Percentiles rank a stretch among this genome's conserved stretches.
These are phyloP conservation scores for Xylariaceae sp. DNA, from an alignment of 2,329 filamentous ascomycete genomes.

Conservation along the genomic window DNA sequence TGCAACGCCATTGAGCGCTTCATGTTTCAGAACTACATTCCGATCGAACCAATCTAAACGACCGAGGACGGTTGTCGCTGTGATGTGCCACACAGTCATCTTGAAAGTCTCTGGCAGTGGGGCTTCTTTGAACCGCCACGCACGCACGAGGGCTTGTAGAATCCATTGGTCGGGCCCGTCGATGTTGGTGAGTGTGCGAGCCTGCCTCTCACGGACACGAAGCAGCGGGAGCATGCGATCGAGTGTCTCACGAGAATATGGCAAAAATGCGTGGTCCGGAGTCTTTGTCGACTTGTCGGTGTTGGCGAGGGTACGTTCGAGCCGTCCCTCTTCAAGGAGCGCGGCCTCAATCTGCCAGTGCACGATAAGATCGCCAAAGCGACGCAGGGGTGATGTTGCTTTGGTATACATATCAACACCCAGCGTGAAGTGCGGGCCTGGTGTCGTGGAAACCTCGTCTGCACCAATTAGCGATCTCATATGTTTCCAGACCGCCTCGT, in stretches of 20 bases:
- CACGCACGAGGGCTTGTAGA: constrained; percentile 58
- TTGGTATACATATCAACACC: constrained; percentile 62
- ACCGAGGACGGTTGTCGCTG: constrained; percentile 36
- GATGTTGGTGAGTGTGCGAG: constrained; percentile 41
- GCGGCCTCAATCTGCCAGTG: constrained; percentile 67
- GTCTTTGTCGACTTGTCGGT: constrained; percentile 6
- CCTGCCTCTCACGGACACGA: constrained; percentile 52
- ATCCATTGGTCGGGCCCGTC: constrained; percentile 52
- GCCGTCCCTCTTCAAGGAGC: constrained; percentile 44
- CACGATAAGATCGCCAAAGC: constrained; percentile 60
- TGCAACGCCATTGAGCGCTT: constrained; percentile 37
- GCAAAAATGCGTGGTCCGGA: constrained; percentile 37
- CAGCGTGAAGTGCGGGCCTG: constrained; percentile 55
- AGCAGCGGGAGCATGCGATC: constrained; percentile 48
- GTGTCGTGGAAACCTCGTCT: constrained; percentile 50
- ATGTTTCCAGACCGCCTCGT: constrained; percentile 30
- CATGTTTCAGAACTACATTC: constrained; percentile 39
- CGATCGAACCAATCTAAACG: constrained; percentile 52
- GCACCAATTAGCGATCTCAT: constrained; percentile 45
- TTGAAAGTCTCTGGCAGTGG: constrained; percentile 46
- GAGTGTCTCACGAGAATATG: constrained; percentile 43
- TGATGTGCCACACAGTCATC: constrained; percentile 45
- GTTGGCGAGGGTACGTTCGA: constrained; percentile 34
- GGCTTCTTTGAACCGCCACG: constrained; percentile 54
- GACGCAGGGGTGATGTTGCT: constrained; percentile 64